A percentile compares a stretch with the other conserved stretches of the same genome.
Conservation (phyloP, 2,329 filamentous ascomycete genomes). For the Coccinonectria pachysandricola region DNA sequence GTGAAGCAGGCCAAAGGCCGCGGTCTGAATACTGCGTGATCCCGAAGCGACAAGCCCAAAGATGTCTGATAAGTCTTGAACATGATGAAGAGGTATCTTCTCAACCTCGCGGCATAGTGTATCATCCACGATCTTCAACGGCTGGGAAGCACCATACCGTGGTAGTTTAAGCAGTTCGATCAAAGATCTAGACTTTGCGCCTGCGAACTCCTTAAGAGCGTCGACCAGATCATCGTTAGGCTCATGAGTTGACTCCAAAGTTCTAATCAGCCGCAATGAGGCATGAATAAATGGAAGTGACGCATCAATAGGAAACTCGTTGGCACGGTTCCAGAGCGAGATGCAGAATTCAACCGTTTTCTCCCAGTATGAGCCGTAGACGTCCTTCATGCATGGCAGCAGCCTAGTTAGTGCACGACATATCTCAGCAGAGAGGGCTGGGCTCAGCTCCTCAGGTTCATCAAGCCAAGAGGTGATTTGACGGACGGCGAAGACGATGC, state of each 20-base stretch:
- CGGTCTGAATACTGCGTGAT: constrained; percentile 65
- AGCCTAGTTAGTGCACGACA: constrained; percentile 50
- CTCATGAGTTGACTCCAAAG: constrained; percentile 54
- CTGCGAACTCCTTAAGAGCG: constrained; percentile 52
- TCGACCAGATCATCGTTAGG: constrained; percentile 82
- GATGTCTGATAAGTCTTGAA: constrained; percentile 56
- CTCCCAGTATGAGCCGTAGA: constrained; percentile 86
- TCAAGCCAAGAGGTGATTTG: constrained; percentile 66
- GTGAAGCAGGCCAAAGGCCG: constrained; percentile 72
- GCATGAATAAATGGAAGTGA: constrained; percentile 56
- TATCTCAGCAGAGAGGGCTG: constrained; percentile 37
- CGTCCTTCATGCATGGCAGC: constrained; percentile 63
- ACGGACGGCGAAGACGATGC: constrained; percentile 73
- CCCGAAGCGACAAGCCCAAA: constrained; percentile 69
- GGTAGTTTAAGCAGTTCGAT: constrained; percentile 51
- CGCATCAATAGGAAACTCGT: constrained; percentile 31
- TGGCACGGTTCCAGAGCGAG: constrained; percentile 43
- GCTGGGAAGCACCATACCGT: constrained; percentile 42
- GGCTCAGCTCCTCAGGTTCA: constrained; percentile 32
- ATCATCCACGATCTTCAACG: constrained; percentile 64
- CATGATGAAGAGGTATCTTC: constrained; percentile 49
- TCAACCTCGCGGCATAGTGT: constrained; percentile 60
- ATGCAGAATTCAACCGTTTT: constrained; percentile 49
- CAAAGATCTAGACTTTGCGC: constrained; percentile 45
- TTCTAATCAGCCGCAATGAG: constrained; percentile 59